Evolutionary conservation across 1,284 basidiomycete genomes (phyloP).

Genomic region (Ganoderma multipileum): DNA sequence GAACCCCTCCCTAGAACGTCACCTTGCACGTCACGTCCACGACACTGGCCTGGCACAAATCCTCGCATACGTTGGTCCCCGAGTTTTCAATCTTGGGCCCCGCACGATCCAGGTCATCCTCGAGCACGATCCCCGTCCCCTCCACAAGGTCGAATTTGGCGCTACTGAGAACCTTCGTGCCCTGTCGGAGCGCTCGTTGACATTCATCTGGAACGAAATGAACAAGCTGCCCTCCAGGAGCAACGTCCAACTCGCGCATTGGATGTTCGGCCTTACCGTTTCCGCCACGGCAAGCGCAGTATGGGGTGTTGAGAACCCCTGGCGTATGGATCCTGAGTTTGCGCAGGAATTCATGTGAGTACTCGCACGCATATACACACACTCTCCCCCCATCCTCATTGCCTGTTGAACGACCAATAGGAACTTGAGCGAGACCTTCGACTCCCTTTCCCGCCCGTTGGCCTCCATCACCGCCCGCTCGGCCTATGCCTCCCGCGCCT

Average conservation of each 20-base stretch:
- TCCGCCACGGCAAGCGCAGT: not conserved
- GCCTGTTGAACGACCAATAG: not conserved
- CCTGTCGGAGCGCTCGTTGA: not conserved
- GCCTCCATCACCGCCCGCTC: not conserved
- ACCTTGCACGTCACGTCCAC: not conserved
- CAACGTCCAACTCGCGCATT: not conserved
- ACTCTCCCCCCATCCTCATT: not conserved
- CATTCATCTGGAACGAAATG: not conserved
- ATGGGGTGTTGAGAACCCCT: not conserved
- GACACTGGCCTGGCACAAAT: not conserved
- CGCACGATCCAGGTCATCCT: not conserved
- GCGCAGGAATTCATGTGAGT: not conserved
- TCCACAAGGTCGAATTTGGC: not conserved
- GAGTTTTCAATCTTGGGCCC: not conserved
- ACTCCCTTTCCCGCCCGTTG: not conserved
- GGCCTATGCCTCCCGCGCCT: not conserved
- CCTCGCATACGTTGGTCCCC: not conserved
- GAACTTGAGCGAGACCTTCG: not conserved
- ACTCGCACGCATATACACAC: not conserved
- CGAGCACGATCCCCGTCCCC: not conserved
- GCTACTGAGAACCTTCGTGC: not conserved
- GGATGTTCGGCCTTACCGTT: not conserved
- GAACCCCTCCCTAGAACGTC: not conserved
- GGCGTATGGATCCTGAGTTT: not conserved
- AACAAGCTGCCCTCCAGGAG: not conserved